Percentiles rank a stretch among this genome's conserved stretches.
phyloP scores from a whole-genome alignment of 2,329 filamentous ascomycete genomes.

The Huntiella moniliformis region DNA sequence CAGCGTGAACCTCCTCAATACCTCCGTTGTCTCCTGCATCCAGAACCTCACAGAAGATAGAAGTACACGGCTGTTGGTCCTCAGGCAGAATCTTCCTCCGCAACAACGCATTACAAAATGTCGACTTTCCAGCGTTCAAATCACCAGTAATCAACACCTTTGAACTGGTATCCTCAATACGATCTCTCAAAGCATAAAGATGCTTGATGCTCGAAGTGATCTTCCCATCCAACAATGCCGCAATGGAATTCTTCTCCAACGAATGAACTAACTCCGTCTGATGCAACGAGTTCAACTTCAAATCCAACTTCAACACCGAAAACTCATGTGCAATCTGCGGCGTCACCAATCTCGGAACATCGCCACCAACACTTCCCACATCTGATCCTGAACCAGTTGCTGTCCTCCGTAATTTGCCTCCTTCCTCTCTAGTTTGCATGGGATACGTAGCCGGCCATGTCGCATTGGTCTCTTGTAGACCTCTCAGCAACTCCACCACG shows the following conservation, averaged over 20 bases:
- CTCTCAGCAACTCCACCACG: conserved; percentile 66
- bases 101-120: conserved; percentile 93
- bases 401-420: conserved; percentile 6
- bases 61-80: conserved; percentile 94
- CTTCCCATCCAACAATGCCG: conserved; percentile 78
- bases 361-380: conserved; percentile 28
- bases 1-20: conserved; percentile 86
- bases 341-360: conserved; percentile 67
- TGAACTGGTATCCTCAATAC: conserved; percentile 92
- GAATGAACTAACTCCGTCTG: conserved; percentile 89
- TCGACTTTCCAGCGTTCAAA: conserved; percentile 92
- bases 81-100: conserved; percentile 85
- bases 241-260: conserved; percentile 77
- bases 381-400: conserved; percentile 43
- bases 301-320: conserved; percentile 81
- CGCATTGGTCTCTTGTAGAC: conserved; percentile 72
- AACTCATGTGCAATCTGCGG: conserved; percentile 92
- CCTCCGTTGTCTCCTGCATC: conserved; percentile 81
- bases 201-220: conserved; percentile 89
- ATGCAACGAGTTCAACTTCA: conserved; percentile 72
- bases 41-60: conserved; percentile 93
- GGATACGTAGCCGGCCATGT: conserved; percentile 93
- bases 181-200: conserved; percentile 65
- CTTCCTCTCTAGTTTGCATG: conserved; percentile 49
- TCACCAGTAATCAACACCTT: conserved; percentile 95